Evolutionary conservation across 2,329 filamentous ascomycete species (phyloP).

Genomic region (Pseudogymnoascus sp.): DNA sequence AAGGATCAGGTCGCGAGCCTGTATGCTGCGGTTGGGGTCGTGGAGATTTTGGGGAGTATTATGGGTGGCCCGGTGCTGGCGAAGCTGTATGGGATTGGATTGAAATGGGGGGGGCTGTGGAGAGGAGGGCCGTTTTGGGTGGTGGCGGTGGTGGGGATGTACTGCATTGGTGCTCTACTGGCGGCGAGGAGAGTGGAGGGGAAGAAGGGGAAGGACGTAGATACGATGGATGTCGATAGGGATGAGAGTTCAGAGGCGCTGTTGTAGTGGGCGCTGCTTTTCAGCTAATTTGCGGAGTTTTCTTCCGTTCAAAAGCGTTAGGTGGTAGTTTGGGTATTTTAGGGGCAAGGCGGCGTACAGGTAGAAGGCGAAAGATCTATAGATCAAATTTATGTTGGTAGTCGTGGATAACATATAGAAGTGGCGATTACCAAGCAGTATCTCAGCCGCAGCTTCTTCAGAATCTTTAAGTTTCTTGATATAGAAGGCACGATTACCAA

Average conservation of each 20-base stretch:
- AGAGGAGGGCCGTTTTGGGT: slow-evolving; percentile 22
- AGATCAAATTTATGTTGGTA: background rate
- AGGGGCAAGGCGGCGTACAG: background rate
- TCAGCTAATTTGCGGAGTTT: background rate
- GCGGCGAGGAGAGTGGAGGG: background rate
- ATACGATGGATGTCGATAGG: background rate
- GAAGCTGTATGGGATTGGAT: slow-evolving; percentile 19
- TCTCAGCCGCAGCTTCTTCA: background rate
- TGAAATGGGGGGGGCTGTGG: slow-evolving; percentile 21
- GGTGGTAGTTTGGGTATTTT: background rate
- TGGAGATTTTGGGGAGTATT: slow-evolving; percentile 21
- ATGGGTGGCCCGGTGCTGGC: slow-evolving; percentile 20
- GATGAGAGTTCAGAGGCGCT: background rate
- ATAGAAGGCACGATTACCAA: background rate
- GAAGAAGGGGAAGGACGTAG: background rate
- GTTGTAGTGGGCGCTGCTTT: background rate
- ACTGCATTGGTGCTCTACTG: background rate
- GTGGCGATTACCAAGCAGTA: background rate
- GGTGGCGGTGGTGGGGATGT: slow-evolving; percentile 12
- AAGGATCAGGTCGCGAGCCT: slow-evolving; percentile 21
- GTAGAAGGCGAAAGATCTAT: background rate
- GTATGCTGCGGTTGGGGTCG: slow-evolving; percentile 21
- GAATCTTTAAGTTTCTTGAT: background rate
- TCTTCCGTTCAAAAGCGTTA: background rate
- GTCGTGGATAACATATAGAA: background rate